These are phyloP conservation scores for Komagataella pastoris DNA, from an alignment of 805 yeast genomes.

Conservation along the genomic window DNA sequence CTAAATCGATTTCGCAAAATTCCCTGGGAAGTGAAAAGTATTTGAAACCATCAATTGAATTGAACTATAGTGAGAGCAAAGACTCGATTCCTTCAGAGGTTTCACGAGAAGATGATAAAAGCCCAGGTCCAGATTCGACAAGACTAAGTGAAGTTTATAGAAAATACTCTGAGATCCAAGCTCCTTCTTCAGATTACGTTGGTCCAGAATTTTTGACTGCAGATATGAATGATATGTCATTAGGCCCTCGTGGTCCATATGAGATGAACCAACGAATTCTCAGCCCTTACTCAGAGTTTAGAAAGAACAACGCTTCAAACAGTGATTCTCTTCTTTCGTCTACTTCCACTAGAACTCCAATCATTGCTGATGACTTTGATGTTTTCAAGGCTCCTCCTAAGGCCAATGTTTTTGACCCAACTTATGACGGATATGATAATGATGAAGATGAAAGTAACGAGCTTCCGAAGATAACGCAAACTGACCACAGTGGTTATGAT, in stretches of 20 bases:
- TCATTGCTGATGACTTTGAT: neutral
- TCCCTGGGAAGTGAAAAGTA: neutral
- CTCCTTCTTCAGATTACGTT: neutral
- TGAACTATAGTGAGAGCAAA: neutral
- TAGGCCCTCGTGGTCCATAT: neutral
- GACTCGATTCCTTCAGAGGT: neutral
- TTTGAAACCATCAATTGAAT: neutral
- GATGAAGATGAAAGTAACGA: constrained; percentile 1
- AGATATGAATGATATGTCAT: neutral
- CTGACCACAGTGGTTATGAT: neutral
- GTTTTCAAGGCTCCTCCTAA: constrained; percentile 1
- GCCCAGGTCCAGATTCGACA: constrained; percentile 10
- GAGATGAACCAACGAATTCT: neutral
- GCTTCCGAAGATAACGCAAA: neutral
- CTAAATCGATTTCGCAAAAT: neutral
- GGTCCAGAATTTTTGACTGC: neutral
- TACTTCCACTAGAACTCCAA: neutral
- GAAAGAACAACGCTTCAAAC: neutral
- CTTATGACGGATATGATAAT: constrained; percentile 5
- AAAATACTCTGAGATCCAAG: constrained; percentile 6
- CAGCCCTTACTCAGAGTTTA: neutral
- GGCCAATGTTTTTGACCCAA: constrained; percentile 5
- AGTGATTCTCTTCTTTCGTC: neutral
- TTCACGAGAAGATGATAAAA: neutral
- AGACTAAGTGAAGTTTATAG: constrained; percentile 17